Conservation (phyloP, 352 stramenopile species). For the Phytophthora megakarya region DNA sequence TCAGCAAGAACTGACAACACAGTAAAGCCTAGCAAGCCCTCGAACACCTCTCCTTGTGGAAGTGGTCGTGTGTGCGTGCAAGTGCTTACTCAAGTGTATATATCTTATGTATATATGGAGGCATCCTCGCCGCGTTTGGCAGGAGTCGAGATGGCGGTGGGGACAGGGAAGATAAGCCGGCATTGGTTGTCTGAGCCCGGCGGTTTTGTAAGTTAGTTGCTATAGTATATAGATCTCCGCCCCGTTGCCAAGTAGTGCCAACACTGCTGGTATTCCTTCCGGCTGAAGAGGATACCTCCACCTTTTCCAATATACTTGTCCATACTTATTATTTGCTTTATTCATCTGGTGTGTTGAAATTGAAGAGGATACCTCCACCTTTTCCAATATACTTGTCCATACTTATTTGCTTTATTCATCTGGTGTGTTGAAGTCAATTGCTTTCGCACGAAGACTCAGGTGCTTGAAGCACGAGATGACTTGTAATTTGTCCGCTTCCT, state of each 20-base stretch:
- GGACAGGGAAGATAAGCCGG: conserved; percentile 31
- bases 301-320: too few species aligned
- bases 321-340: too few species aligned
- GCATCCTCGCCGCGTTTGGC: conserved; percentile 14
- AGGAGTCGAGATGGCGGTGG: conserved; percentile 5
- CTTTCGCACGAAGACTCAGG: conserved; percentile 57
- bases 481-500: conserved; percentile 56
- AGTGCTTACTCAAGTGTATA: conserved; percentile 41
- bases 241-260: background rate
- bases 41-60: conserved; percentile 28
- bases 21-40: conserved; percentile 22
- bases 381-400: conserved; percentile 34
- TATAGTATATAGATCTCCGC: conserved; percentile 44
- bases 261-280: background rate
- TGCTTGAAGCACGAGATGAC: conserved; percentile 78
- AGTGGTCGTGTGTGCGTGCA: conserved; percentile 34
- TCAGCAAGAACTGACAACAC: background rate
- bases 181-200: conserved; percentile 7
- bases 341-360: too few species aligned
- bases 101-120: conserved; percentile 47
- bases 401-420: conserved; percentile 21
- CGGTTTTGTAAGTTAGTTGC: conserved; percentile 49
- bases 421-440: conserved; percentile 6
- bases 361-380: conserved; percentile 5
- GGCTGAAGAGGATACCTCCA: conserved; percentile 11